Conservation (phyloP, 192 early-diverging fungal species). For the Phlyctochytrium arcticum region DNA sequence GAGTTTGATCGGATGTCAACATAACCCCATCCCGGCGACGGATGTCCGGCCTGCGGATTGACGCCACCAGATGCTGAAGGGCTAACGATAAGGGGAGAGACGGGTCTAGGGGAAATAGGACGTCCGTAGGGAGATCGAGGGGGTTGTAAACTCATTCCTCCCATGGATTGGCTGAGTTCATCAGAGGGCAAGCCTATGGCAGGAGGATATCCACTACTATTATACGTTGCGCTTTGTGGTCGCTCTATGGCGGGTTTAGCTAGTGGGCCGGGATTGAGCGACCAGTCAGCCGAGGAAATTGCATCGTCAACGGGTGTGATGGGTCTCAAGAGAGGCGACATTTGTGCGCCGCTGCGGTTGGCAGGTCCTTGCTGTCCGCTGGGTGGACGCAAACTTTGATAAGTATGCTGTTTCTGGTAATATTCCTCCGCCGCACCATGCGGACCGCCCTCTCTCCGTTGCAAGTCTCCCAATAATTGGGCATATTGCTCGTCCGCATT, state of each 20-base stretch:
- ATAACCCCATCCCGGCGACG: constrained; percentile 40
- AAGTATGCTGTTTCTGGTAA: neutral
- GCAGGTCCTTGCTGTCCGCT: neutral
- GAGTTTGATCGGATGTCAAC: constrained; percentile 31
- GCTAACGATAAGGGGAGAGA: constrained; percentile 31
- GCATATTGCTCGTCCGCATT: constrained; percentile 33
- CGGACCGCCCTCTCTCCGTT: neutral
- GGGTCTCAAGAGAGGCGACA: constrained; percentile 32
- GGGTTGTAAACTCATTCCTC: constrained; percentile 9
- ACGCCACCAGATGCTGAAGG: constrained; percentile 19
- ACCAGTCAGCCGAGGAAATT: constrained; percentile 46
- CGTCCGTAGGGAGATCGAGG: constrained; percentile 19
- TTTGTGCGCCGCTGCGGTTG: constrained; percentile 9
- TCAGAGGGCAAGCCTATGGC: neutral
- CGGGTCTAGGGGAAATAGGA: constrained; percentile 23
- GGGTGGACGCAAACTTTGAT: neutral
- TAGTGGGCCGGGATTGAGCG: constrained; percentile 4
- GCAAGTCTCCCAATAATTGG: constrained; percentile 11
- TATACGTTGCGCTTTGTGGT: constrained; percentile 11
- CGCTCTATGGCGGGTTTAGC: neutral
- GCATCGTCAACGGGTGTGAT: constrained; percentile 43
- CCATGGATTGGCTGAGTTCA: neutral
- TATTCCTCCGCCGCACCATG: neutral
- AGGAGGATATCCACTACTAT: constrained; percentile 12
- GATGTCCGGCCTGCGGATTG: constrained; percentile 22